Conservation (phyloP, 192 early-diverging fungal species). For the Linnemannia zychae region DNA sequence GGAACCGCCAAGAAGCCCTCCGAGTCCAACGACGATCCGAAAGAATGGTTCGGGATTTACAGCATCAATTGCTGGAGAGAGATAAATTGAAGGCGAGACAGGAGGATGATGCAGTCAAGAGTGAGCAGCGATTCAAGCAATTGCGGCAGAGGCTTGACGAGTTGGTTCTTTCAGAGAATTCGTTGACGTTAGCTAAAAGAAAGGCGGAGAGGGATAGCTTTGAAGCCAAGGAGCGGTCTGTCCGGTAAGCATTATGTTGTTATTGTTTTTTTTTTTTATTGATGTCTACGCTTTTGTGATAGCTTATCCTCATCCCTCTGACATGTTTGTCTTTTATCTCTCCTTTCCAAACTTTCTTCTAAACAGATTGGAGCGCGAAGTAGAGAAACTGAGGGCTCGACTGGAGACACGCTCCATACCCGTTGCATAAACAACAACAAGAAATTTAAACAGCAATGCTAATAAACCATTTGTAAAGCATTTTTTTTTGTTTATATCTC, state of each 20-base stretch:
- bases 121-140: conserved; percentile 75
- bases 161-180: conserved; percentile 64
- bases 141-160: conserved; percentile 77
- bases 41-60: conserved; percentile 85
- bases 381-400: conserved; percentile 55
- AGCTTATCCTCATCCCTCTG: too few species aligned
- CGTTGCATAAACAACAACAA: conserved; percentile 16
- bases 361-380: conserved; percentile 52
- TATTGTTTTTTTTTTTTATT: neutral
- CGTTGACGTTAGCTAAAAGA: conserved; percentile 48
- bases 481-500: too few species aligned
- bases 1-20: conserved; percentile 73
- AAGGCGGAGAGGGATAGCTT: conserved; percentile 54
- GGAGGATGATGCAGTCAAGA: conserved; percentile 79
- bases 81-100: conserved; percentile 77
- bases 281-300: neutral
- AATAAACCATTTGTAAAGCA: neutral
- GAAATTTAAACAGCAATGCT: neutral
- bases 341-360: neutral
- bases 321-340: neutral
- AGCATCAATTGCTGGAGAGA: conserved; percentile 86
- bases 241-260: conserved; percentile 43
- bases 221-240: conserved; percentile 45
- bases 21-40: conserved; percentile 76
- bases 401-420: conserved; percentile 43